phyloP scores from a whole-genome alignment of 2,329 filamentous ascomycete species.

The Talaromyces amestolkiae region DNA sequence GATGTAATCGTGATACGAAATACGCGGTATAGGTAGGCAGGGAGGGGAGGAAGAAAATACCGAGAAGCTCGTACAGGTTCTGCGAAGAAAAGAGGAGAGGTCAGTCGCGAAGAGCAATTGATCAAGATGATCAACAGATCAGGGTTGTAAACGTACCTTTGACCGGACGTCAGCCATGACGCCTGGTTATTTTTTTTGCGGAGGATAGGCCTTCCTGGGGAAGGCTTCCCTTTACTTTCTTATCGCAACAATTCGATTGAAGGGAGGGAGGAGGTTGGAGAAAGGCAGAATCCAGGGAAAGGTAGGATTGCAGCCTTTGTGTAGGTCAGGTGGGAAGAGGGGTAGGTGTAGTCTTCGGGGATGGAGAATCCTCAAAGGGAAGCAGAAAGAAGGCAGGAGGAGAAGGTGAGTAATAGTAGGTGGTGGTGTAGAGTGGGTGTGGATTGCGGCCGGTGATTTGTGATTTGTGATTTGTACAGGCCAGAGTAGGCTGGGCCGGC shows the following conservation, averaged over 20 bases:
- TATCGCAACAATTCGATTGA: slow-evolving; percentile 46
- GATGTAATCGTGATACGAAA: slow-evolving; percentile 28
- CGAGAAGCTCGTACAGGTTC: slow-evolving; percentile 98
- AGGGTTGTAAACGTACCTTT: slow-evolving; percentile 43
- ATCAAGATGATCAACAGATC: neutral
- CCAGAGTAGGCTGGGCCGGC: neutral
- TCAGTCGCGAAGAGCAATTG: slow-evolving; percentile 15
- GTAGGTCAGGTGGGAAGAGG: slow-evolving; percentile 26
- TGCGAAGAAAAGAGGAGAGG: slow-evolving; percentile 49
- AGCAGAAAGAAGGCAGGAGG: slow-evolving; percentile 3
- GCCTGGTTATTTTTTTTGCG: slow-evolving; percentile 41
- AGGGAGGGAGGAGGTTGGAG: slow-evolving; percentile 25
- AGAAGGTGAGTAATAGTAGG: slow-evolving; percentile 18
- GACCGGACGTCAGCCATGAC: slow-evolving; percentile 55
- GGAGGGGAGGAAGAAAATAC: slow-evolving; percentile 55
- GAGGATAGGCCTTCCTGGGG: slow-evolving; percentile 49
- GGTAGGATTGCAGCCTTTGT: slow-evolving; percentile 33
- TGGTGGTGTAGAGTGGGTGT: slow-evolving; percentile 11
- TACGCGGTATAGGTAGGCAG: slow-evolving; percentile 23
- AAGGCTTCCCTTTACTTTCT: slow-evolving; percentile 43
- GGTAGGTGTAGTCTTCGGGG: slow-evolving; percentile 2
- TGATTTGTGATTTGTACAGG: slow-evolving; percentile 22
- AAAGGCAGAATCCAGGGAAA: slow-evolving; percentile 37
- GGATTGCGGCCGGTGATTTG: slow-evolving; percentile 17
- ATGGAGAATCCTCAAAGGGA: slow-evolving; percentile 16